phyloP scores from a whole-genome alignment of 2,329 filamentous ascomycete species.

The Diplodia mutila region DNA sequence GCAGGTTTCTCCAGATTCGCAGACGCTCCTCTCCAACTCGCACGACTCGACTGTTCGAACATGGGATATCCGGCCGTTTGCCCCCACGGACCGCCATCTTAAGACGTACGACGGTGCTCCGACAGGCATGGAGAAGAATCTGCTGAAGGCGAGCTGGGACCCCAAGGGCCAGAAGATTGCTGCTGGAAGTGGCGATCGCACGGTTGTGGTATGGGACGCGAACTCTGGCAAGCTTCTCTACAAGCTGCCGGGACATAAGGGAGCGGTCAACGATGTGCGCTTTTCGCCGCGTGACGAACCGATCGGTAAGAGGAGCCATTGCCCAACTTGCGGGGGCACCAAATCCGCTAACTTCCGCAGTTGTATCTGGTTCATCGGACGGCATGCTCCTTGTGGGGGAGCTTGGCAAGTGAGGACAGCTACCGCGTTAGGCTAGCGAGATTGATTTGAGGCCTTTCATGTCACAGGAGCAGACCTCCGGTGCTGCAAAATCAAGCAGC shows the following conservation, averaged over 20 bases:
- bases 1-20: conserved; percentile 88
- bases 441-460: conserved; percentile 1
- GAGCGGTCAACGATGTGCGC: conserved; percentile 91
- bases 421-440: conserved; percentile 7
- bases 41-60: conserved; percentile 94
- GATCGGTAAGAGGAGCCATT: conserved; percentile 67
- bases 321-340: neutral
- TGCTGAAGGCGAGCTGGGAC: conserved; percentile 90
- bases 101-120: conserved; percentile 92
- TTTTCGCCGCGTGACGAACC: conserved; percentile 85
- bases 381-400: conserved; percentile 83
- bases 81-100: conserved; percentile 81
- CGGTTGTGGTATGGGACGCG: conserved; percentile 87
- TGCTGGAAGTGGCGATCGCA: conserved; percentile 87
- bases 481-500: conserved; percentile 18
- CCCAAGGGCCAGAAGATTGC: conserved; percentile 82
- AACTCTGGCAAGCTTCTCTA: conserved; percentile 89
- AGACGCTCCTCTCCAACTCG: conserved; percentile 85
- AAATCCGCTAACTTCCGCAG: conserved; percentile 50
- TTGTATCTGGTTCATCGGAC: conserved; percentile 89
- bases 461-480: conserved; percentile 20
- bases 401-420: conserved; percentile 60
- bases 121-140: conserved; percentile 84
- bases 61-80: conserved; percentile 96
- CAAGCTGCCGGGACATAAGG: conserved; percentile 94